Percentiles rank a stretch among this genome's conserved stretches.
Conservation (phyloP, 352 stramenopile species). For the Globisporangium nagaii region DNA sequence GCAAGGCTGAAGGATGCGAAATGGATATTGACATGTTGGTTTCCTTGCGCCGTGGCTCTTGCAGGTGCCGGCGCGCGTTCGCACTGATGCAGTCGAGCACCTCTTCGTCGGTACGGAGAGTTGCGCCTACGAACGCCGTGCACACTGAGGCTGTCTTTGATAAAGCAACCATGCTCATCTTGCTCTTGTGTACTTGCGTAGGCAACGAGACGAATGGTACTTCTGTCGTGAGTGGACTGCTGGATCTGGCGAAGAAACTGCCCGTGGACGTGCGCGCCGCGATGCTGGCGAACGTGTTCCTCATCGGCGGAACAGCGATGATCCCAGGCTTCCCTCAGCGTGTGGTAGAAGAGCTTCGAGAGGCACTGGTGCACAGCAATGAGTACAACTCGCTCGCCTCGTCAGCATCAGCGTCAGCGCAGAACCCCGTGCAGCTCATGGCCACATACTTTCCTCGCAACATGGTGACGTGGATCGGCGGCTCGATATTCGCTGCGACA, state of each 20-base stretch:
- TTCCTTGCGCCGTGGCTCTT: not conserved
- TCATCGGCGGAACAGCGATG: conserved; percentile 73
- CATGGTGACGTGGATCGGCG: conserved; percentile 72
- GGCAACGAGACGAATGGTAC: conserved; percentile 30
- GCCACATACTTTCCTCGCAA: conserved; percentile 61
- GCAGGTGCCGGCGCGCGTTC: conserved; percentile 35
- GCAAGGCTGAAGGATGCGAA: not conserved
- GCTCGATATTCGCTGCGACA: conserved; percentile 68
- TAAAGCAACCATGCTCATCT: not conserved
- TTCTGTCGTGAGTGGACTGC: conserved; percentile 53
- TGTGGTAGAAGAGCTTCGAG: conserved; percentile 38
- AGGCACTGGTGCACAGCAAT: conserved; percentile 29
- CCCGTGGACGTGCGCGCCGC: conserved; percentile 61
- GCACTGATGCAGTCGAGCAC: conserved; percentile 36
- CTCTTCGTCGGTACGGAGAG: conserved; percentile 30
- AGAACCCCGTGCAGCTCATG: conserved; percentile 30
- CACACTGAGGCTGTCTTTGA: not conserved
- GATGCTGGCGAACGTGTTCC: conserved; percentile 71
- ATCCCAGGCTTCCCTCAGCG: conserved; percentile 59
- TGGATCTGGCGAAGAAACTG: conserved; percentile 43
- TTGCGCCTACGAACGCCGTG: not conserved
- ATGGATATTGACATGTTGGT: not conserved
- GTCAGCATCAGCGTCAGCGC: not conserved
- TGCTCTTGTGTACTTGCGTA: not conserved
- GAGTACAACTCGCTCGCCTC: conserved; percentile 31